phyloP scores from a whole-genome alignment of 306 rosid genomes.

The Trifolium subterraneum region DNA sequence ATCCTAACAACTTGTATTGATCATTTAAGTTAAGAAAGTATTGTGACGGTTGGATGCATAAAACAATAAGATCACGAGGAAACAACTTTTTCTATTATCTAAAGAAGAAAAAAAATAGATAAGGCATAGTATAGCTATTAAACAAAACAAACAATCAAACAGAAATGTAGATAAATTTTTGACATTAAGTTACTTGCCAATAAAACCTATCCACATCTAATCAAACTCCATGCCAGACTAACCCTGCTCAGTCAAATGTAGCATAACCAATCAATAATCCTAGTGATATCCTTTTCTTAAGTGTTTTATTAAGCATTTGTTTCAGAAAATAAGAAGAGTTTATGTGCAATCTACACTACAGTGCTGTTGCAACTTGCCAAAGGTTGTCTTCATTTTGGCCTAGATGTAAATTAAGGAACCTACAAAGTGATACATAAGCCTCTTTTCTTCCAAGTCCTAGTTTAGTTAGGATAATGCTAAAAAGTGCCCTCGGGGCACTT shows the following conservation, averaged over 20 bases:
- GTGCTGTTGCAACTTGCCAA: conserved; percentile 14
- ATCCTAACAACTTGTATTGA: conserved; percentile 9
- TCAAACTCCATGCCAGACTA: conserved; percentile 6
- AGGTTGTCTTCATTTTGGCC: not conserved
- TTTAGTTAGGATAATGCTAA: not conserved
- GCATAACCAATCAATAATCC: conserved; percentile 17
- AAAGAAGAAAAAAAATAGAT: not conserved
- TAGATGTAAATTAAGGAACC: conserved; percentile 13
- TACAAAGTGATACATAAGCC: not conserved
- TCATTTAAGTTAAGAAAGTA: not conserved
- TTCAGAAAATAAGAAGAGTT: conserved; percentile 6
- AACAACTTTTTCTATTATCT: not conserved
- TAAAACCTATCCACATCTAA: conserved; percentile 4
- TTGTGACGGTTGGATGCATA: conserved; percentile 5
- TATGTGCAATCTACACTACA: not conserved
- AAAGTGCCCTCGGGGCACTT: no score
- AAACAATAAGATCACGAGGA: not conserved
- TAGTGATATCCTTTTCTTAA: conserved; percentile 3
- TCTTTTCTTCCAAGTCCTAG: conserved; percentile 12
- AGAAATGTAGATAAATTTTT: not conserved
- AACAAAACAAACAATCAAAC: conserved; percentile 1
- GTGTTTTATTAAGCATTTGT: not conserved
- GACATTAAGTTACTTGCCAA: conserved; percentile 23
- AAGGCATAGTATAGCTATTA: not conserved
- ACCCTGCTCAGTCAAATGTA: not conserved